A percentile compares a stretch with the other conserved stretches of the same genome.
phyloP scores from a whole-genome alignment of 345 rosid genomes.

The Arabis hirsuta region DNA sequence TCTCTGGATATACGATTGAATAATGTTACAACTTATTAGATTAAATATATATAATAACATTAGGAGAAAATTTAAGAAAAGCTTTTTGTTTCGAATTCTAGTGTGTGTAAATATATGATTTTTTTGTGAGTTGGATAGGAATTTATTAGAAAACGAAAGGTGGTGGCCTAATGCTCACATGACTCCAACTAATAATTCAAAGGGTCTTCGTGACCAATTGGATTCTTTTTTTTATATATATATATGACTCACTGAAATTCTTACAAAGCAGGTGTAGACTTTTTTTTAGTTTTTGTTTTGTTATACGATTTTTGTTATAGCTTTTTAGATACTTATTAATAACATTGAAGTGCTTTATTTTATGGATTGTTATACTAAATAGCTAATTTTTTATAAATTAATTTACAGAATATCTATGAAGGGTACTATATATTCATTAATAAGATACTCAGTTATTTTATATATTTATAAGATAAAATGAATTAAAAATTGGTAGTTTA shows the following conservation, averaged over 20 bases:
- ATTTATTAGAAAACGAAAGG: conserved; percentile 45
- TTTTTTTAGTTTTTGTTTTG: conserved; percentile 12
- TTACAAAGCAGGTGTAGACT: conserved; percentile 33
- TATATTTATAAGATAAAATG: no score
- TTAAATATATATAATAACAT: background rate
- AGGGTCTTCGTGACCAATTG: conserved; percentile 28
- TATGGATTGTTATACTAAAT: background rate
- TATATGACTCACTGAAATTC: background rate
- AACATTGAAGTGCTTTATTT: background rate
- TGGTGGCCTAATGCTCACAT: conserved; percentile 45
- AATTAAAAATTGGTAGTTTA: no score
- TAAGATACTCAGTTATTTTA: no score
- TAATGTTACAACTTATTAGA: conserved; percentile 20
- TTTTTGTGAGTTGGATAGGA: conserved; percentile 28
- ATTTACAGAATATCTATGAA: no score
- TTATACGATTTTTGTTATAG: conserved; percentile 7
- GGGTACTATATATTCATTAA: no score
- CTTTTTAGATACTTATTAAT: background rate
- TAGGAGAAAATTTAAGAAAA: conserved; percentile 17
- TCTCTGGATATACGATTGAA: conserved; percentile 25
- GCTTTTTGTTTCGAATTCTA: conserved; percentile 19
- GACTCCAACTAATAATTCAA: conserved; percentile 43
- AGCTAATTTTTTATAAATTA: no score
- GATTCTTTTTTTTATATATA: background rate
- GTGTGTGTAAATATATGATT: conserved; percentile 26